A percentile compares a stretch with the other conserved stretches of the same genome.
phyloP scores from a whole-genome alignment of 2,329 filamentous ascomycete species.

The Penicillium italicum region DNA sequence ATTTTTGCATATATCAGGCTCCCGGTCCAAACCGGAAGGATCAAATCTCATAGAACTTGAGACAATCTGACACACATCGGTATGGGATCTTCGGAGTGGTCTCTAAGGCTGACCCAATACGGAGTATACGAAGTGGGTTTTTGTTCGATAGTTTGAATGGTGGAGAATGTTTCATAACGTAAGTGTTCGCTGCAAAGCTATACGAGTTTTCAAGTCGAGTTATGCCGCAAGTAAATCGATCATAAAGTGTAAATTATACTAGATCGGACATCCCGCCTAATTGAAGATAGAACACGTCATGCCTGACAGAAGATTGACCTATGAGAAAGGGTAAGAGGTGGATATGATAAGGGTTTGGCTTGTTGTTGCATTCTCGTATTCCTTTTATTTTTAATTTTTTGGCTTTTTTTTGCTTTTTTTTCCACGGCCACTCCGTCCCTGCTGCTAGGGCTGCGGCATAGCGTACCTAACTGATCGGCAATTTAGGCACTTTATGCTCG shows the following conservation, averaged over 20 bases:
- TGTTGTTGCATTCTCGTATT: background rate
- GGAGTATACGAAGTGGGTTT: background rate
- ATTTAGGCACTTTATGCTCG: background rate
- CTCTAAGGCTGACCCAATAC: background rate
- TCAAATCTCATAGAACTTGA: background rate
- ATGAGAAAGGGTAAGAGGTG: conserved; percentile 2
- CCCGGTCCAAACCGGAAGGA: background rate
- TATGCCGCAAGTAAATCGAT: background rate
- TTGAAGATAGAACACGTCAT: conserved; percentile 8
- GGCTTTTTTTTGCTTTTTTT: background rate
- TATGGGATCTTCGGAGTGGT: background rate
- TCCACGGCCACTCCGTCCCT: background rate
- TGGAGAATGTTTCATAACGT: background rate
- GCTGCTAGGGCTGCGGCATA: background rate
- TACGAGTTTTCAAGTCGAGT: background rate
- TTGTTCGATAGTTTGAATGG: background rate
- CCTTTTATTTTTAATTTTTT: too few relatives aligned
- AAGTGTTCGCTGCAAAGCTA: background rate
- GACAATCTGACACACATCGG: background rate
- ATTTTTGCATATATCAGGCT: background rate
- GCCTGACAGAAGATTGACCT: background rate
- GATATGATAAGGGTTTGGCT: background rate
- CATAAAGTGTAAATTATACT: background rate
- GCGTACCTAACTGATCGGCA: background rate
- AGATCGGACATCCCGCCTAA: background rate